phyloP scores from a whole-genome alignment of 1,284 basidiomycete species.

The Singerocomus inundabilis region DNA sequence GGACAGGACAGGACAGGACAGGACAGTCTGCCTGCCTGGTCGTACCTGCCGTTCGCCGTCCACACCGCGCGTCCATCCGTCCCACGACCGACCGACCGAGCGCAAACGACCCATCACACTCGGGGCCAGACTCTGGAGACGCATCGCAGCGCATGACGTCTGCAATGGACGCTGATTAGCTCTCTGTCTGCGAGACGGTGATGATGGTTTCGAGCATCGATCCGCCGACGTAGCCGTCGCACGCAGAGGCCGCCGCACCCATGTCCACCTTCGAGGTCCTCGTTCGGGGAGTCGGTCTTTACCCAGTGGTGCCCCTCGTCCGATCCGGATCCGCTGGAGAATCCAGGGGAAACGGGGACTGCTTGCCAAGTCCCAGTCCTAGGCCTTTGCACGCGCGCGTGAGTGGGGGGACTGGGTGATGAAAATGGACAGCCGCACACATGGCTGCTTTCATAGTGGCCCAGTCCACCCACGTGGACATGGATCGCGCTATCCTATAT shows the following conservation, averaged over 20 bases:
- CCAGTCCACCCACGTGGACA: too few species aligned
- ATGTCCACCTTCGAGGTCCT: slow-evolving; percentile 60
- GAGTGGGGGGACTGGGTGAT: too few species aligned
- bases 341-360: too few species aligned
- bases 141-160: slow-evolving; percentile 71
- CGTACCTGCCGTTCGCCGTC: slow-evolving; percentile 52
- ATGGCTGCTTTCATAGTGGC: too few species aligned
- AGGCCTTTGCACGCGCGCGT: too few species aligned
- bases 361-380: too few species aligned
- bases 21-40: too few species aligned
- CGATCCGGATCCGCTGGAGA: too few species aligned
- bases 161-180: slow-evolving; percentile 60
- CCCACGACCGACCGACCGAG: too few species aligned
- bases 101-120: slow-evolving; percentile 46
- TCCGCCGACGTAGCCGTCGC: slow-evolving; percentile 51
- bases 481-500: too few species aligned
- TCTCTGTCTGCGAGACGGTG: slow-evolving; percentile 40
- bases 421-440: too few species aligned
- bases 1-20: too few species aligned
- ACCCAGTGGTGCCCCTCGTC: slow-evolving; percentile 46
- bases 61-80: neutral
- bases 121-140: slow-evolving; percentile 59
- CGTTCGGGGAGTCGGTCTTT: slow-evolving; percentile 54
- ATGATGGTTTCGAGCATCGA: slow-evolving; percentile 46
- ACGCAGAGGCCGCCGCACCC: slow-evolving; percentile 56